phyloP scores from a whole-genome alignment of 148 eudicot species.

The Oxyria digyna region DNA sequence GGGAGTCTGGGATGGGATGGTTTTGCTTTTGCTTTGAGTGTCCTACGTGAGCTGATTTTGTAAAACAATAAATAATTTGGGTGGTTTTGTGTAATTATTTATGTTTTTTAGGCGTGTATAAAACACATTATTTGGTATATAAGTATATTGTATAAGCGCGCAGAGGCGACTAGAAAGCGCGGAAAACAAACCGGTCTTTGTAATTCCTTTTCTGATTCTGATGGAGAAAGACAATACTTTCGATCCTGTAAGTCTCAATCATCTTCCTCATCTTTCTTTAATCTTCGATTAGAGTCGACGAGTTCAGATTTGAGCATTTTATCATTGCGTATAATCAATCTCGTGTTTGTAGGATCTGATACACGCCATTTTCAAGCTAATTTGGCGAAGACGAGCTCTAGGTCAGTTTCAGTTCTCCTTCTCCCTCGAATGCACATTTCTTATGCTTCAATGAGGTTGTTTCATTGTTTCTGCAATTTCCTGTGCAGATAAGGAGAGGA shows the following conservation, averaged over 20 bases:
- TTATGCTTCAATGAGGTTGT: neutral
- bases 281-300: neutral
- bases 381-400: constrained; percentile 53
- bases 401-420: constrained; percentile 23
- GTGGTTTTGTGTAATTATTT: neutral
- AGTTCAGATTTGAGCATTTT: neutral
- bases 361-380: constrained; percentile 71
- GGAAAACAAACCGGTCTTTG: neutral
- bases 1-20: no score
- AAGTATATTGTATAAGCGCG: neutral
- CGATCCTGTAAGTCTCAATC: constrained; percentile 7
- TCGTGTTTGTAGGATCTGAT: constrained; percentile 43
- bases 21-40: no score
- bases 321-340: neutral
- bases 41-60: neutral
- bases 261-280: neutral
- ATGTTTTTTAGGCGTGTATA: neutral
- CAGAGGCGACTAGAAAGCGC: neutral
- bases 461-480: neutral
- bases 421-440: neutral
- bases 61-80: neutral
- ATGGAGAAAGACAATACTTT: neutral
- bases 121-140: neutral
- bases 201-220: neutral
- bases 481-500: constrained; percentile 46